Percentiles rank a stretch among this genome's conserved stretches.
These are phyloP conservation scores for Jackrogersella minutella DNA, from an alignment of 495 filamentous ascomycete species.

Conservation along the genomic window DNA sequence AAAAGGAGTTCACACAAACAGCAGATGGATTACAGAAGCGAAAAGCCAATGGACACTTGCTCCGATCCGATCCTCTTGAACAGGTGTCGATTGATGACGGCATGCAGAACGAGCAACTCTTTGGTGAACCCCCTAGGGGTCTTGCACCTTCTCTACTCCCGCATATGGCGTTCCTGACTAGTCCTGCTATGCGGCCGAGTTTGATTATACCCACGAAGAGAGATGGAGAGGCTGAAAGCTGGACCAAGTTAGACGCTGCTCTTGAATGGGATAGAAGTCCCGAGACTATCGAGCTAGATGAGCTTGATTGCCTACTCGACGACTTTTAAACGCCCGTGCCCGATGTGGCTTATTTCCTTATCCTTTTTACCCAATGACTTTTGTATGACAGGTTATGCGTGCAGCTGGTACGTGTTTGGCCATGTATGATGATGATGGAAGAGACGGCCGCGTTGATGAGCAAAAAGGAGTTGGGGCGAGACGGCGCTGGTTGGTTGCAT, in stretches of 20 bases:
- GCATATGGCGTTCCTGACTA: constrained; percentile 50
- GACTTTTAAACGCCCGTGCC: constrained; percentile 60
- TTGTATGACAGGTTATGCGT: constrained; percentile 14
- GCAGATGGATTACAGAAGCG: constrained; percentile 85
- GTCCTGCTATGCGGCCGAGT: constrained; percentile 54
- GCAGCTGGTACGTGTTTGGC: constrained; percentile 29
- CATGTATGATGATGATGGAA: constrained; percentile 44
- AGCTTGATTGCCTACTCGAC: constrained; percentile 88
- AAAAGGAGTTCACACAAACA: constrained; percentile 96
- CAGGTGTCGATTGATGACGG: constrained; percentile 60
- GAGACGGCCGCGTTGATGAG: constrained; percentile 42
- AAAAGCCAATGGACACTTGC: constrained; percentile 62
- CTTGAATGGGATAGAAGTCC: constrained; percentile 77
- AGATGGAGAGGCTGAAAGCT: constrained; percentile 58
- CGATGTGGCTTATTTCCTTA: constrained; percentile 1
- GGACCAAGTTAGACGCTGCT: constrained; percentile 60
- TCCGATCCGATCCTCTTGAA: constrained; percentile 53
- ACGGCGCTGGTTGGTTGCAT: constrained; percentile 30
- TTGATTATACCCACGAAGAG: constrained; percentile 58
- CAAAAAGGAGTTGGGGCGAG: constrained; percentile 43
- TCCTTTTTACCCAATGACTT: constrained; percentile 16
- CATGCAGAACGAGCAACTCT: constrained; percentile 58
- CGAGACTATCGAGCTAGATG: constrained; percentile 88
- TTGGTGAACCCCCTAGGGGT: constrained; percentile 57
- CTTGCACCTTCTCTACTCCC: constrained; percentile 42